phyloP scores from a whole-genome alignment of 2,329 filamentous ascomycete species.

The Fusarium phyllophilum region DNA sequence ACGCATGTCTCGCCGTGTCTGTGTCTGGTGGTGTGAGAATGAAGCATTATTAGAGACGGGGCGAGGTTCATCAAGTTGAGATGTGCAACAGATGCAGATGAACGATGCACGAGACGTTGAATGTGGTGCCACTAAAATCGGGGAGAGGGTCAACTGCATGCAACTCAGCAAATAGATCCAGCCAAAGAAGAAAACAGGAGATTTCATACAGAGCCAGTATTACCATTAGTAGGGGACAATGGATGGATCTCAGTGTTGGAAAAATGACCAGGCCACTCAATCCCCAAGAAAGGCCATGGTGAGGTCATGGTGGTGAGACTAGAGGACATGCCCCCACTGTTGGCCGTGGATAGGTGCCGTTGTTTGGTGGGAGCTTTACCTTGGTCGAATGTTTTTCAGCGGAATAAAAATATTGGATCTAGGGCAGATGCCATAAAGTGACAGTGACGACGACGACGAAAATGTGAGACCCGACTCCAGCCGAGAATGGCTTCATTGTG shows the following conservation, averaged over 20 bases:
- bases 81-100: conserved; percentile 18
- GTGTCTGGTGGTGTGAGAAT: conserved; percentile 12
- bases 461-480: conserved; percentile 28
- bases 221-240: neutral
- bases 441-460: neutral
- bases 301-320: conserved; percentile 43
- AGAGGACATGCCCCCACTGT: conserved; percentile 19
- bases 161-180: neutral
- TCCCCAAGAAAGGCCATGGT: conserved; percentile 26
- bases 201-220: neutral
- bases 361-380: conserved; percentile 20
- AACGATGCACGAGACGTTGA: conserved; percentile 1
- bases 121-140: conserved; percentile 30
- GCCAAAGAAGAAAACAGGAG: neutral
- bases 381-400: conserved; percentile 32
- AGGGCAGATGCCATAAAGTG: neutral
- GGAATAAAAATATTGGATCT: conserved; percentile 16
- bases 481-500: conserved; percentile 27
- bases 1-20: neutral
- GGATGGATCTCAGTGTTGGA: conserved; percentile 1
- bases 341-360: conserved; percentile 15
- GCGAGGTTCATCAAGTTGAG: neutral
- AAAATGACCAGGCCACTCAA: conserved; percentile 15
- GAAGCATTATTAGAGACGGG: neutral
- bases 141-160: neutral